phyloP scores from a whole-genome alignment of 495 filamentous ascomycete genomes.

The Chaetomium fimeti region DNA sequence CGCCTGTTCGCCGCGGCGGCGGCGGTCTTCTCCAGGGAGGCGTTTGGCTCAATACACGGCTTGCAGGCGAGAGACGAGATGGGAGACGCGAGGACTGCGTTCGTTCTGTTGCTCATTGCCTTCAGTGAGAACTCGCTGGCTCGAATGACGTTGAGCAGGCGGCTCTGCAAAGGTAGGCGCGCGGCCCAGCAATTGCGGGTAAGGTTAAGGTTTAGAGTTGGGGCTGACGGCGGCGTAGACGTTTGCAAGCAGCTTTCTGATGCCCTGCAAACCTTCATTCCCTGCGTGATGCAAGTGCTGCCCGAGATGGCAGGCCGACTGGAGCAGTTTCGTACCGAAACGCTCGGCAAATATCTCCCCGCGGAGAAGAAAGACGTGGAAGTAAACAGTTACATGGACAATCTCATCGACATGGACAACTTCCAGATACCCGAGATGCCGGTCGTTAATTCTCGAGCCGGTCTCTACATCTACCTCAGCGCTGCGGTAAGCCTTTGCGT shows the following conservation, averaged over 20 bases:
- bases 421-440: constrained; percentile 64
- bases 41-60: constrained; percentile 38
- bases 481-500: constrained; percentile 59
- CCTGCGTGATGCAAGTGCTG: constrained; percentile 51
- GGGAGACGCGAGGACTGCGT: constrained; percentile 52
- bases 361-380: constrained; percentile 47
- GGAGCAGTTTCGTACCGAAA: constrained; percentile 53
- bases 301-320: constrained; percentile 51
- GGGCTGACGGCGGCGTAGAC: constrained; percentile 36
- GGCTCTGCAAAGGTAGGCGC: constrained; percentile 44
- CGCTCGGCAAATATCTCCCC: constrained; percentile 47
- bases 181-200: background rate
- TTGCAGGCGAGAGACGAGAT: constrained; percentile 48
- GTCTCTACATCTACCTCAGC: constrained; percentile 88
- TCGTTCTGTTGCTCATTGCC: constrained; percentile 51
- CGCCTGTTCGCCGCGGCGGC: constrained; percentile 43
- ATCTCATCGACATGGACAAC: constrained; percentile 54
- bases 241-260: constrained; percentile 48
- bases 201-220: background rate
- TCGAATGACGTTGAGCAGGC: constrained; percentile 44
- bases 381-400: constrained; percentile 54
- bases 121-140: constrained; percentile 53
- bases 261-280: constrained; percentile 52
- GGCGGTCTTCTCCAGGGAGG: constrained; percentile 43
- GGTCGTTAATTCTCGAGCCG: constrained; percentile 74